These are phyloP conservation scores for Aspergillus kassunensis DNA, from an alignment of 495 filamentous ascomycete species.

Conservation along the genomic window DNA sequence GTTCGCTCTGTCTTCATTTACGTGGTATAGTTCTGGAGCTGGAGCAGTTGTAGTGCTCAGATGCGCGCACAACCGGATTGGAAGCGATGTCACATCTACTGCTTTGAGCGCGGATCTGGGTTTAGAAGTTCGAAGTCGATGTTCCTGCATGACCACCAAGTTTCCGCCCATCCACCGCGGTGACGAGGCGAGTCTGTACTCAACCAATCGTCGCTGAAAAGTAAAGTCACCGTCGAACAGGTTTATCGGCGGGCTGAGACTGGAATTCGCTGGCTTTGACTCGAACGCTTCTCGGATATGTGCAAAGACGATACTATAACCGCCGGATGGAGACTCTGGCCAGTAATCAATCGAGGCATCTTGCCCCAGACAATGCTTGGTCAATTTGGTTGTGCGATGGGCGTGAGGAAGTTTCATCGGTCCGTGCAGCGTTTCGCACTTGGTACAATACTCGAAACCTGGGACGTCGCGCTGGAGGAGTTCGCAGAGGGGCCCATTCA, in stretches of 20 bases:
- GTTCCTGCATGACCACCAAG: slow-evolving; percentile 1
- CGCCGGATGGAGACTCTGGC: not conserved
- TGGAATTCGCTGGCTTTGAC: not conserved
- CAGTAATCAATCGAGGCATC: slow-evolving; percentile 5
- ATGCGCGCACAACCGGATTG: slow-evolving; percentile 7
- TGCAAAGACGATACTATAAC: slow-evolving; percentile 1
- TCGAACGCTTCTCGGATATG: slow-evolving; percentile 7
- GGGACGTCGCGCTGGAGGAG: slow-evolving; percentile 4
- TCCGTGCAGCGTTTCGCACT: slow-evolving; percentile 2
- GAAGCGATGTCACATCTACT: slow-evolving; percentile 2
- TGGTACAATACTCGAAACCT: not conserved
- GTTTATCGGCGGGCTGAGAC: not conserved
- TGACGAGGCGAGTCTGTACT: not conserved
- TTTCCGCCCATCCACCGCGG: not conserved
- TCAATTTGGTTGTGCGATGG: slow-evolving; percentile 1
- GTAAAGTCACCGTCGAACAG: slow-evolving; percentile 6
- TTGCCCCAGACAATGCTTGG: slow-evolving; percentile 1
- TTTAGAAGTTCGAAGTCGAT: not conserved
- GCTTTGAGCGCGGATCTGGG: not conserved
- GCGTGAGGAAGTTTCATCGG: slow-evolving; percentile 5
- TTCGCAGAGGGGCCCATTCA: not conserved
- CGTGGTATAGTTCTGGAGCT: not conserved
- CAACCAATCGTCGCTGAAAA: not conserved
- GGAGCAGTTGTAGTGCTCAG: not conserved
- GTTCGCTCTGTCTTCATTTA: not conserved